Conservation (phyloP, 495 filamentous ascomycete genomes). For the Trypethelium eluteriae region DNA sequence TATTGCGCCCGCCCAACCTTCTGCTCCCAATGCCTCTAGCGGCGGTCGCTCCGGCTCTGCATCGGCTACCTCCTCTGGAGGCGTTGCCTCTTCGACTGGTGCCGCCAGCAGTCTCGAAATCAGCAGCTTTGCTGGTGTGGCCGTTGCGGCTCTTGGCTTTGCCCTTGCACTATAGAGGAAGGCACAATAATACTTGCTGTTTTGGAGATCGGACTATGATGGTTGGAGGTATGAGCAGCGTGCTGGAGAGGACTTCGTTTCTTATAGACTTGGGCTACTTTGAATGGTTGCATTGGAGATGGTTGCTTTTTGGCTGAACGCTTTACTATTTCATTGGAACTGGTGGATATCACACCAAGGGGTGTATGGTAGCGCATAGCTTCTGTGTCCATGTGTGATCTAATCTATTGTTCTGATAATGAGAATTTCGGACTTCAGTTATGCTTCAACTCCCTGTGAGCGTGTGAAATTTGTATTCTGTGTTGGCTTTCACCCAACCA, state of each 20-base stretch:
- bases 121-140: slow-evolving; percentile 2
- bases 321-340: neutral
- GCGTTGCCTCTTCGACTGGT: slow-evolving; percentile 3
- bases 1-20: neutral
- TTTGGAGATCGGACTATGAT: neutral
- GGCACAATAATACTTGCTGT: too few relatives aligned
- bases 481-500: too few relatives aligned
- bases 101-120: slow-evolving; percentile 1
- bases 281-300: neutral
- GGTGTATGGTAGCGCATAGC: neutral
- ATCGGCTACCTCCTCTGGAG: neutral
- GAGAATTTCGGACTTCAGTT: too few relatives aligned
- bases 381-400: neutral
- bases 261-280: neutral
- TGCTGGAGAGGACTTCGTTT: neutral
- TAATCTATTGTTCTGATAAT: neutral
- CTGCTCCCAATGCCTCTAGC: neutral
- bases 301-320: neutral
- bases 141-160: slow-evolving; percentile 4
- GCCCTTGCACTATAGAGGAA: neutral
- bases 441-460: neutral
- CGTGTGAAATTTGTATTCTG: too few relatives aligned
- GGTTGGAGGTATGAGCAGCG: neutral
- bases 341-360: neutral
- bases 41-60: neutral